Base-by-base conservation (phyloP, 225 moss, liverwort and hornwort genomes). In the Takakia lepidozioides region DNA sequence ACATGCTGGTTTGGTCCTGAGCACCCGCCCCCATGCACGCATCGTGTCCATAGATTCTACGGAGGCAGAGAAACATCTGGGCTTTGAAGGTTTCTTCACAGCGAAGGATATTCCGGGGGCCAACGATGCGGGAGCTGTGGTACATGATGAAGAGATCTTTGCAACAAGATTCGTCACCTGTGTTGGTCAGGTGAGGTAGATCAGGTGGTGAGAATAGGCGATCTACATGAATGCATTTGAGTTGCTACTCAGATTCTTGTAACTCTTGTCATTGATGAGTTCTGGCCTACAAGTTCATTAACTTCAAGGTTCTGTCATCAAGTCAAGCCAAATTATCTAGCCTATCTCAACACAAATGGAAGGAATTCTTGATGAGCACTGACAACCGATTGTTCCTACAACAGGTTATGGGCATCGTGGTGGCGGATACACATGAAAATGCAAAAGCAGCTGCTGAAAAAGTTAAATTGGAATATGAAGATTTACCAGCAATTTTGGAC, bases 361-460 rank as follows among this genome's bases (percentile, higher is more conserved):
- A n/a, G n/a, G n/a, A n/a, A n/a, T n/a, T n/a, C n/a, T n/a, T n/a
- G n/a, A n/a, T n/a, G n/a, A n/a, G n/a, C n/a, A n/a, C n/a, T n/a
- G n/a, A n/a, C n/a, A n/a, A n/a, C n/a, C n/a, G n/a, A n/a, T n/a
- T n/a, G n/a, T n/a, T n/a, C n/a, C n/a, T n/a, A n/a, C n/a, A 38
- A 8, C 44, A 90, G 71, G 71, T 70, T 19, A 87, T 95, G 22
- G 95, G 89, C 8, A 46, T 95, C 10, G 95, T 90, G 24, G 95
- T 95, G 17, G 90, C 90, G 3, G 76, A 95, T 55, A 84, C 86
- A 3, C 82, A 59, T 34, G 72, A 80, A 61, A 84, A 87, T 63
- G 95, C 95, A 1, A 95, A 95, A 63, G 73, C 79, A 46, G 95
- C 95, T 25, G 95, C 95, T 2, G 50, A 72, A 58, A 84, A 76